These are phyloP conservation scores for Ormosia semicastrata DNA, from an alignment of 306 rosid species.

Conservation along the genomic window DNA sequence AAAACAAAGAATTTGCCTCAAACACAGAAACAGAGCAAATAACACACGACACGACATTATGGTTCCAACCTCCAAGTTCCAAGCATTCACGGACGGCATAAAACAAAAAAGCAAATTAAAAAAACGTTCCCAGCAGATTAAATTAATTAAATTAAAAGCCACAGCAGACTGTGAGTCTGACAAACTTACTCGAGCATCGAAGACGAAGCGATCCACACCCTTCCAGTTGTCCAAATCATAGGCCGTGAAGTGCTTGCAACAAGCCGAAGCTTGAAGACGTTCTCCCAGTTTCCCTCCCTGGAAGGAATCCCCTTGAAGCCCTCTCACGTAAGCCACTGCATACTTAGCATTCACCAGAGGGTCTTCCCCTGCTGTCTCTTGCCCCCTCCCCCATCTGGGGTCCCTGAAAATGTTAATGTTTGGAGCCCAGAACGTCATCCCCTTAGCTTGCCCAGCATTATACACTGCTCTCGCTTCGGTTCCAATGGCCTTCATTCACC, in stretches of 20 bases:
- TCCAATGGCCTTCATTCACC: conserved; percentile 63
- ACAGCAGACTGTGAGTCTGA: too few species aligned
- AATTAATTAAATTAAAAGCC: not conserved
- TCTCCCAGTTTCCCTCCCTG: conserved; percentile 43
- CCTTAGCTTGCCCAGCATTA: conserved; percentile 74
- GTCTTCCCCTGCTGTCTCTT: conserved; percentile 96
- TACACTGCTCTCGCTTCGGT: conserved; percentile 74
- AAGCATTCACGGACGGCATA: not conserved
- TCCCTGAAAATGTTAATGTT: conserved; percentile 90
- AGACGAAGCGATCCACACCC: conserved; percentile 60
- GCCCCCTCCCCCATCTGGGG: conserved; percentile 98
- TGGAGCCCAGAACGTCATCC: conserved; percentile 97
- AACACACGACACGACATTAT: not conserved
- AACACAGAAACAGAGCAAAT: not conserved
- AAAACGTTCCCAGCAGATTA: not conserved
- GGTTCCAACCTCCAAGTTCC: not conserved
- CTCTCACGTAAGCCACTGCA: conserved; percentile 74
- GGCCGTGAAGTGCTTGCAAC: conserved; percentile 95
- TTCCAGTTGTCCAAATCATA: conserved; percentile 93
- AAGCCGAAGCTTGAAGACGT: conserved; percentile 83
- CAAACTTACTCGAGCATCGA: conserved; percentile 64
- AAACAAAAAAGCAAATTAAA: not conserved
- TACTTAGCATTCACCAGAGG: conserved; percentile 61
- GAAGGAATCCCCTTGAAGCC: conserved; percentile 77
- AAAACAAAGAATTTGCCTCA: not conserved